Conservation (phyloP, 345 rosid genomes). For the Syzygium oleosum region DNA sequence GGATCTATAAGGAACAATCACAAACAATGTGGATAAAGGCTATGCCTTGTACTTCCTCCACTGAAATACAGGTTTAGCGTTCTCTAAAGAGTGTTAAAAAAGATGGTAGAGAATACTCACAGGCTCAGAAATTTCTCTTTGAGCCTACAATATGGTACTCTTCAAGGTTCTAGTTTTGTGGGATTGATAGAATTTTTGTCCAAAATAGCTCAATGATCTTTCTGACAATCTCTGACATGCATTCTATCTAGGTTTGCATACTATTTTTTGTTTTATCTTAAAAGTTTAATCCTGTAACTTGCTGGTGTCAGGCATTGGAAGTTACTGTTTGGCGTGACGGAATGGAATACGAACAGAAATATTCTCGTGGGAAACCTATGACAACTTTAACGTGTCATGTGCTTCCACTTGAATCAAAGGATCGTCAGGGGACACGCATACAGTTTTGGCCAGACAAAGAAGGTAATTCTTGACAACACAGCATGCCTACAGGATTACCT, state of each 20-base stretch:
- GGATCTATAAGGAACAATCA: background rate
- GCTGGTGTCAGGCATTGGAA: slow-evolving; percentile 51
- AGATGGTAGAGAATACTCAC: background rate
- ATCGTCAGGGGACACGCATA: slow-evolving; percentile 60
- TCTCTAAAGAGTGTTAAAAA: background rate
- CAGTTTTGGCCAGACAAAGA: slow-evolving; percentile 97
- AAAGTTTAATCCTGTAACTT: background rate
- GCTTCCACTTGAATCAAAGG: slow-evolving; percentile 54
- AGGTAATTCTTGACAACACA: slow-evolving; percentile 32
- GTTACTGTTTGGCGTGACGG: slow-evolving; percentile 93
- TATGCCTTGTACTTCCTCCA: background rate
- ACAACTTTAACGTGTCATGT: slow-evolving; percentile 36
- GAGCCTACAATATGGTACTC: background rate
- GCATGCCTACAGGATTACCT: background rate
- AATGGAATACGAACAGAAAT: slow-evolving; percentile 63
- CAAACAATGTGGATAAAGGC: background rate
- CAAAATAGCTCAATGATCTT: background rate
- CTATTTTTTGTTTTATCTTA: background rate
- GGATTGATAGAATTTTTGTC: background rate
- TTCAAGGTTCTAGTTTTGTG: background rate
- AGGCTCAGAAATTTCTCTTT: background rate
- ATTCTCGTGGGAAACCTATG: slow-evolving; percentile 87
- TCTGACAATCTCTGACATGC: background rate
- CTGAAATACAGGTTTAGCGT: background rate
- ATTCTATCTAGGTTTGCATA: background rate